Percentiles rank a stretch among this genome's conserved stretches.
phyloP scores from a whole-genome alignment of 2,329 filamentous ascomycete genomes.

The Ceratocystis diversiconidia region DNA sequence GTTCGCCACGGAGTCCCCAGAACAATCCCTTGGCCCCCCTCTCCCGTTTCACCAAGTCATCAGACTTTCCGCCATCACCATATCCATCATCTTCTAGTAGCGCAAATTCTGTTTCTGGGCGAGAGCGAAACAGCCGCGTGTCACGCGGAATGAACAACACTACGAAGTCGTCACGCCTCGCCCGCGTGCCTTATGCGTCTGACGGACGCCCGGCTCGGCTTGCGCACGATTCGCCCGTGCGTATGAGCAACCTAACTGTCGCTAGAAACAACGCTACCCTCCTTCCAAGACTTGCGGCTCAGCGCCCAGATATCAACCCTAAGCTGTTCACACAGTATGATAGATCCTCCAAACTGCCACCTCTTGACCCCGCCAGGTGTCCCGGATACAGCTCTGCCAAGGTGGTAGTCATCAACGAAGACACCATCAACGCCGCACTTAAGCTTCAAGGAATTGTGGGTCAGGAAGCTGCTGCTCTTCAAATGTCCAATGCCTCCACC shows the following conservation, averaged over 20 bases:
- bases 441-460: not conserved
- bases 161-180: not conserved
- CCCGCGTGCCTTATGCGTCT: not conserved
- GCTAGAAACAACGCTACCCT: not conserved
- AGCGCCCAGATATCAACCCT: conserved; percentile 1
- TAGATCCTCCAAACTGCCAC: not conserved
- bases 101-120: not conserved
- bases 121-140: not conserved
- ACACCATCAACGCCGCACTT: conserved; percentile 9
- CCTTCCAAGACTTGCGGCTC: not conserved
- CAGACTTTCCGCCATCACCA: not conserved
- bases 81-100: not conserved
- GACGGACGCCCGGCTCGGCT: not conserved
- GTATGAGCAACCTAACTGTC: not conserved
- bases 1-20: not conserved
- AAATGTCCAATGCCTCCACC: not conserved
- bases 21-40: not conserved
- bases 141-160: not conserved
- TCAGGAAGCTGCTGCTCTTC: not conserved
- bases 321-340: not conserved
- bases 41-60: not conserved
- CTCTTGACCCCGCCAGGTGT: not conserved
- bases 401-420: conserved; percentile 2
- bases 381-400: not conserved
- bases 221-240: not conserved